These are phyloP conservation scores for Jimgerdemannia lactiflua DNA, from an alignment of 192 early-diverging fungal genomes.

Conservation along the genomic window DNA sequence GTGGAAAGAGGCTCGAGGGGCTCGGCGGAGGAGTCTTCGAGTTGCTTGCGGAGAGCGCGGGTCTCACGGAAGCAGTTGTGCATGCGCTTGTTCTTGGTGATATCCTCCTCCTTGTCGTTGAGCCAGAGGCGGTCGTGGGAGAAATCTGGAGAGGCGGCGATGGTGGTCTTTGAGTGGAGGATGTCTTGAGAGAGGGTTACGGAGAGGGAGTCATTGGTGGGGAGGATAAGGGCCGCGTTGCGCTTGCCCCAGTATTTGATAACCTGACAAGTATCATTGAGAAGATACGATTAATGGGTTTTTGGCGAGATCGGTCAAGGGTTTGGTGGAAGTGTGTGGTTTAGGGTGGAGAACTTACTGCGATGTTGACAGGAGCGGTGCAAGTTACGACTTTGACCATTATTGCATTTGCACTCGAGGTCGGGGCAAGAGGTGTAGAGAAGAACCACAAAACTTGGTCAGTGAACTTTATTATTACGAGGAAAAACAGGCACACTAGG, in stretches of 20 bases:
- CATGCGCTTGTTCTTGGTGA: constrained; percentile 78
- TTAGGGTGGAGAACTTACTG: constrained; percentile 54
- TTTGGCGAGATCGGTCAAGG: no score
- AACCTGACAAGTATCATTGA: constrained; percentile 21
- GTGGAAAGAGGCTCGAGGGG: constrained; percentile 54
- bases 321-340: no score
- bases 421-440: no score
- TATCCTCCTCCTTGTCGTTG: constrained; percentile 88
- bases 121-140: constrained; percentile 87
- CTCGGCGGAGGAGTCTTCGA: constrained; percentile 51
- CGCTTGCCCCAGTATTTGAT: constrained; percentile 99
- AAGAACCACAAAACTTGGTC: no score
- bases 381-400: constrained; percentile 66
- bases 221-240: constrained; percentile 84
- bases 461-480: no score
- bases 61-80: constrained; percentile 79
- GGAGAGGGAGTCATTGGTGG: constrained; percentile 97
- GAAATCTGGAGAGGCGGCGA: constrained; percentile 65
- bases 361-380: constrained; percentile 98
- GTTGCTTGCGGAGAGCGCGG: constrained; percentile 63
- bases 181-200: constrained; percentile 96
- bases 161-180: constrained; percentile 92
- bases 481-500: no score
- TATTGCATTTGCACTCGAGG: no score
- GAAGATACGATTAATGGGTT: no score